Evolutionary conservation across 257 asterid genomes (phyloP).

Genomic region (Primulina eburnea): DNA sequence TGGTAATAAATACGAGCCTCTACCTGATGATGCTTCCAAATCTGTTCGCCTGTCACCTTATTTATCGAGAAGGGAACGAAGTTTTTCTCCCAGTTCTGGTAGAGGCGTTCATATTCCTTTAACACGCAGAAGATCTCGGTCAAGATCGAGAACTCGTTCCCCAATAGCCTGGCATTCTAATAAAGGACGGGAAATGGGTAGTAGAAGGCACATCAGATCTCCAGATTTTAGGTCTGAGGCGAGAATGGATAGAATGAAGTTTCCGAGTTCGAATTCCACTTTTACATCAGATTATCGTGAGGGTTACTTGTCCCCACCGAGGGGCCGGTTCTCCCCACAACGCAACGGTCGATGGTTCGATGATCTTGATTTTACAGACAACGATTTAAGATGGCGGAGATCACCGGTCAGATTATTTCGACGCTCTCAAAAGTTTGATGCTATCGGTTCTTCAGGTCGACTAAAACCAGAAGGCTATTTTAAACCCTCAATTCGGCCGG

Average conservation of each 20-base stretch:
- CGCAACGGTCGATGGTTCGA: conserved; percentile 46
- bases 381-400: conserved; percentile 45
- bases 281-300: conserved; percentile 51
- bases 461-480: conserved; percentile 45
- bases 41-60: conserved; percentile 39
- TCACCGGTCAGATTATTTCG: conserved; percentile 49
- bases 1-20: conserved; percentile 37
- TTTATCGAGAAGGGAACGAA: conserved; percentile 47
- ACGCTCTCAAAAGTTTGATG: conserved; percentile 43
- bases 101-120: conserved; percentile 34
- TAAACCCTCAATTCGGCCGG: conserved; percentile 34
- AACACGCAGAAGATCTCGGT: conserved; percentile 56
- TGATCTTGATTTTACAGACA: conserved; percentile 39
- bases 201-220: conserved; percentile 54
- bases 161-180: conserved; percentile 64
- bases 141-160: conserved; percentile 81
- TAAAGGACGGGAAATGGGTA: conserved; percentile 41
- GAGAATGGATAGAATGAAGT: conserved; percentile 50
- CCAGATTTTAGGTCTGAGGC: conserved; percentile 63
- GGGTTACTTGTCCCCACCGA: conserved; percentile 49
- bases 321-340: conserved; percentile 51
- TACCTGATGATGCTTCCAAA: conserved; percentile 36
- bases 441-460: conserved; percentile 36
- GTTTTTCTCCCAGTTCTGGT: conserved; percentile 47
- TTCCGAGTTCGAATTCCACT: conserved; percentile 44